Conservation (phyloP, 345 rosid genomes). For the Raphanus raphanistrum region DNA sequence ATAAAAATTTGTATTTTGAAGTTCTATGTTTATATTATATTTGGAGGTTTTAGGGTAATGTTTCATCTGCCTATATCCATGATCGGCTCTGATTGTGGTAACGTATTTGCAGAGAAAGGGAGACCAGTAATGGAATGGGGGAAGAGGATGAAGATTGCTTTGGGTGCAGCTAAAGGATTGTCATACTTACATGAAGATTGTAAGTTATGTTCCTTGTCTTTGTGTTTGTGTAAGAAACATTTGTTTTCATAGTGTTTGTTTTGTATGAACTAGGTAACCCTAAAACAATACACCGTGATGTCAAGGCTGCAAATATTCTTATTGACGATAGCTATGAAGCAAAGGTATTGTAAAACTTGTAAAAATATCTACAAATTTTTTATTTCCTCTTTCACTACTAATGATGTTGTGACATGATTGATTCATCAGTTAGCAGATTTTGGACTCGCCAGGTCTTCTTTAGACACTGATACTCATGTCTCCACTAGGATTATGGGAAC, state of each 20-base stretch:
- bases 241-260: neutral
- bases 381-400: neutral
- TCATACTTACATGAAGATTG: constrained; percentile 91
- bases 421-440: constrained; percentile 81
- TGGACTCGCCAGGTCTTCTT: constrained; percentile 76
- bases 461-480: constrained; percentile 79
- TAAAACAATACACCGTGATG: constrained; percentile 88
- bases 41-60: neutral
- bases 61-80: neutral
- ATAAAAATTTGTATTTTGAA: neutral
- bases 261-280: constrained; percentile 59
- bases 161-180: constrained; percentile 88
- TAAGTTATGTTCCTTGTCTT: constrained; percentile 42
- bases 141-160: constrained; percentile 67
- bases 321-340: constrained; percentile 73
- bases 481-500: constrained; percentile 96
- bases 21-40: neutral
- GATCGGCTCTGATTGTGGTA: neutral
- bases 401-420: neutral
- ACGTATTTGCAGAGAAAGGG: constrained; percentile 56
- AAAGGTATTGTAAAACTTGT: constrained; percentile 45
- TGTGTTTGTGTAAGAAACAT: neutral
- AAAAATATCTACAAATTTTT: neutral
- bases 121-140: constrained; percentile 67
- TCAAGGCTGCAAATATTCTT: constrained; percentile 82